Conservation (phyloP, 306 rosid species). For the Mucuna pruriens region DNA sequence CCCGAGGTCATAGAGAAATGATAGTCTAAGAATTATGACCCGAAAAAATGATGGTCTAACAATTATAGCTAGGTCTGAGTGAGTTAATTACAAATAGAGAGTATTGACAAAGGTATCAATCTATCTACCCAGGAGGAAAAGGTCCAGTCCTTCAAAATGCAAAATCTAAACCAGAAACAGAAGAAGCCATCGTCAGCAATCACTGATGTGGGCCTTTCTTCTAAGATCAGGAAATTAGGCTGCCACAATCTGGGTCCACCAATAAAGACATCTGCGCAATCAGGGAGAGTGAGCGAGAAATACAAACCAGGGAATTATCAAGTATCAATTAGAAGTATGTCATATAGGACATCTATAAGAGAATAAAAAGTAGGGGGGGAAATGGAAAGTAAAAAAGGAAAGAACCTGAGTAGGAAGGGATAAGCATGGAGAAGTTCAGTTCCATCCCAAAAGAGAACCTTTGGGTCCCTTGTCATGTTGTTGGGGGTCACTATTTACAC, state of each 20-base stretch:
- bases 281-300: conserved; percentile 47
- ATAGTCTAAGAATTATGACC: conserved; percentile 12
- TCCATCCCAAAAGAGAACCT: conserved; percentile 58
- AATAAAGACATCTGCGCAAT: conserved; percentile 68
- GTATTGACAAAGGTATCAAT: conserved; percentile 32
- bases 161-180: conserved; percentile 49
- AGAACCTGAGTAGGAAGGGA: conserved; percentile 49
- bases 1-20: conserved; percentile 12
- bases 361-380: conserved; percentile 24
- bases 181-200: conserved; percentile 63
- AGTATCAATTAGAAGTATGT: conserved; percentile 51
- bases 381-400: conserved; percentile 29
- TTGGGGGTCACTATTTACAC: conserved; percentile 68
- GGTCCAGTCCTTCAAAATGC: conserved; percentile 36
- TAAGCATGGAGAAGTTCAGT: conserved; percentile 76
- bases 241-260: conserved; percentile 65
- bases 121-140: conserved; percentile 40
- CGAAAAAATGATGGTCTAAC: neutral
- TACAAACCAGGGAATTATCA: conserved; percentile 57
- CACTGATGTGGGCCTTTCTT: conserved; percentile 67
- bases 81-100: conserved; percentile 26
- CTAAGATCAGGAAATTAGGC: conserved; percentile 69
- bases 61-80: conserved; percentile 25
- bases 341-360: conserved; percentile 57
- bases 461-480: conserved; percentile 74